Base-by-base conservation (phyloP, 1,139 yeast genomes). In the Hyphopichia wangnamkhiaoensis region DNA sequence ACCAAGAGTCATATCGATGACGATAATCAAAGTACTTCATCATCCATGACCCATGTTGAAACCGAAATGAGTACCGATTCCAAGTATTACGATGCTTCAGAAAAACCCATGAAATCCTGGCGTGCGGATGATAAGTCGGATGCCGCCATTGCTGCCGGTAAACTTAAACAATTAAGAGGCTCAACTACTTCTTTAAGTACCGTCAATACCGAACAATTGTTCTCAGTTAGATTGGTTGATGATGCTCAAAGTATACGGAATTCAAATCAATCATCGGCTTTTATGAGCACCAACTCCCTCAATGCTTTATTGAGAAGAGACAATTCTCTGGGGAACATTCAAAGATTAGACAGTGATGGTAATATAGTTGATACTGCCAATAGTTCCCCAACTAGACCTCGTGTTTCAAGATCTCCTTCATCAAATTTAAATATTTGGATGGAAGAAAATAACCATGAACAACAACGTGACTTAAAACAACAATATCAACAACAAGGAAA, bases 121-220 rank as follows among this genome's bases (percentile, higher is more conserved):
- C 73, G 96, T 58, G 77, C 76, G 27, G 63, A 67, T 37, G 68
- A 61, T 41, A 56, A 56, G 58, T 53, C 64, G 15, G 68, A 61
- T 46, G 49, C 49, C 28, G 57, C 54, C 12, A 40, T 40, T 31
- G 42, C 37, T 17, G 52, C 45, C 14, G 53, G 55, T 27, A 55
- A 53, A 39, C 40, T 45, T 7, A 31, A 31, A 31, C 48, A 52
- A 16, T 47, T 54, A 23, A 63, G 75, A 50, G 50, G 78, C 36
- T 85, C 94, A 15, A 71, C 80, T 43, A 79, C 77, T 25, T 86
- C 96, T 0, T 56, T 86, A 47, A 91, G 93, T 26, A 89, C 96
- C 0, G 93, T 90, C 20, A 83, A 93, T 35, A 87, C 96, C 0
- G 90, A 84, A 41, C 94, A 89, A 59, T 71, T 90, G 34, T 76